A percentile compares a stretch with the other conserved stretches of the same genome.
phyloP scores from a whole-genome alignment of 2,329 filamentous ascomycete genomes.

The Fonsecaea pedrosoi region DNA sequence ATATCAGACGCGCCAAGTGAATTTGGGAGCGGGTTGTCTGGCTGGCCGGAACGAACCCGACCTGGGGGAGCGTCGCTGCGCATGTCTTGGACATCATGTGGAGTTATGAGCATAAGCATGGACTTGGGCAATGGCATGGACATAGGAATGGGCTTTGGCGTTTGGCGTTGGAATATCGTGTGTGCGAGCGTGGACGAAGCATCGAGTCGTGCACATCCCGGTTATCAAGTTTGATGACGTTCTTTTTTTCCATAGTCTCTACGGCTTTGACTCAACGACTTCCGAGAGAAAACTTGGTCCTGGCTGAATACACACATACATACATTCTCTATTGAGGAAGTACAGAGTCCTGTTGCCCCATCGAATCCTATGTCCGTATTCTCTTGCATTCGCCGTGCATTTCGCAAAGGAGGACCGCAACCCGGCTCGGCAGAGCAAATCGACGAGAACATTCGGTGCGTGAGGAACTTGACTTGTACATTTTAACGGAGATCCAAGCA shows the following conservation, averaged over 20 bases:
- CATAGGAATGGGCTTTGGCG: background rate
- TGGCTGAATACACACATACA: too few species aligned
- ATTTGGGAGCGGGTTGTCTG: background rate
- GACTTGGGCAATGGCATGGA: background rate
- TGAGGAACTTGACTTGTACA: too few species aligned
- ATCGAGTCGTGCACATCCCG: background rate
- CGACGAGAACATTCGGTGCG: too few species aligned
- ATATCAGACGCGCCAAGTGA: constrained; percentile 30
- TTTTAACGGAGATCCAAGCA: too few species aligned
- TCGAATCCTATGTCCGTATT: too few species aligned
- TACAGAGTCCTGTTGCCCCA: too few species aligned
- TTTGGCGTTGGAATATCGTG: background rate
- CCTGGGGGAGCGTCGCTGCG: background rate
- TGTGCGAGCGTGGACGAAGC: background rate
- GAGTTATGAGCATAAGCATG: background rate
- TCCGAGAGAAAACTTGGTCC: too few species aligned
- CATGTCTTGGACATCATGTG: background rate
- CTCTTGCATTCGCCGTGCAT: too few species aligned
- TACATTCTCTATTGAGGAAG: too few species aligned
- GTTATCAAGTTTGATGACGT: background rate
- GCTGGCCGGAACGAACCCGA: constrained; percentile 1
- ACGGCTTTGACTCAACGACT: background rate
- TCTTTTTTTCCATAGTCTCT: background rate
- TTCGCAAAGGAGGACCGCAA: too few species aligned
- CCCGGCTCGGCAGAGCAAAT: too few species aligned